phyloP scores from a whole-genome alignment of 306 rosid species.

The Trichosanthes cucumerina region DNA sequence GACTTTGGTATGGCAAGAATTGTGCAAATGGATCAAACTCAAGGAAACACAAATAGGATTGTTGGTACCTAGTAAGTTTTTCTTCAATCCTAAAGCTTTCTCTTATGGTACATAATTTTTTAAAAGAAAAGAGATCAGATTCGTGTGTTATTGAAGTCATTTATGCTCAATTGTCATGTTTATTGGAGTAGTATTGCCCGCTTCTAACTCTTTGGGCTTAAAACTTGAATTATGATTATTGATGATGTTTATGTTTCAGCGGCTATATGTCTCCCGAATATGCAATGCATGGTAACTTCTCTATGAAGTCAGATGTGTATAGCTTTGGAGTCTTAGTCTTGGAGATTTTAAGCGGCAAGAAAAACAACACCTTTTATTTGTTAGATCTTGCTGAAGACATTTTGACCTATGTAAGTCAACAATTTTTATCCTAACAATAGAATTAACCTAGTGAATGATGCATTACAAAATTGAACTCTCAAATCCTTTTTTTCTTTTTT shows the following conservation, averaged over 20 bases:
- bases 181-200: too few relatives aligned
- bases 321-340: slow-evolving; percentile 17
- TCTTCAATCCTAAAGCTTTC: not conserved
- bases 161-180: not conserved
- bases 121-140: too few relatives aligned
- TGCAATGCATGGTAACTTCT: slow-evolving; percentile 13
- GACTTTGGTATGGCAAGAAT: slow-evolving; percentile 38
- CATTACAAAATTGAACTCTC: not conserved
- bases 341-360: slow-evolving; percentile 17
- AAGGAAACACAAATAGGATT: slow-evolving; percentile 23
- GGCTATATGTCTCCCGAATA: slow-evolving; percentile 15
- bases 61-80: slow-evolving; percentile 30
- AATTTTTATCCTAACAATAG: not conserved
- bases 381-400: not conserved
- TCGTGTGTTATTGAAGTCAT: not conserved
- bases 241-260: not conserved
- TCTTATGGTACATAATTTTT: too few relatives aligned
- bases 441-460: not conserved
- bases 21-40: slow-evolving; percentile 23
- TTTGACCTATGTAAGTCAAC: slow-evolving; percentile 11
- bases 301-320: slow-evolving; percentile 8
- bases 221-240: not conserved
- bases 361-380: slow-evolving; percentile 1
- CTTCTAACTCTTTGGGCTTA: not conserved
- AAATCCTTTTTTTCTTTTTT: not conserved